phyloP scores from a whole-genome alignment of 345 rosid genomes.

The Melastoma malabathricum region DNA sequence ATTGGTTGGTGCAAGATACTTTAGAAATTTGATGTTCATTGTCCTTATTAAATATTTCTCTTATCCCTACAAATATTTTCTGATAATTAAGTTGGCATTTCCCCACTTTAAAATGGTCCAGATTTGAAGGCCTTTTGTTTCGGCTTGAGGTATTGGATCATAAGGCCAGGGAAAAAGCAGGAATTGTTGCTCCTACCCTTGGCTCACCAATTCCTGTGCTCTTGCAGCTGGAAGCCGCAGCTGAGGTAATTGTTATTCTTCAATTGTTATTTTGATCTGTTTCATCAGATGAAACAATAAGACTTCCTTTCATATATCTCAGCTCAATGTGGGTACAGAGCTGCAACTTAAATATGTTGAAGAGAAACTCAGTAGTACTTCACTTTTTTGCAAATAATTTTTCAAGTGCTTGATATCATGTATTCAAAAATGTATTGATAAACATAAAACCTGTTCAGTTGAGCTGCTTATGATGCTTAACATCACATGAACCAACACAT shows the following conservation, averaged over 20 bases:
- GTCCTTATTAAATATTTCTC: too few relatives aligned
- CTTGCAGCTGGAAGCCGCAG: constrained; percentile 72
- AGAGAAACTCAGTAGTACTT: too few relatives aligned
- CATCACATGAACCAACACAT: too few relatives aligned
- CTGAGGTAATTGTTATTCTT: constrained; percentile 36
- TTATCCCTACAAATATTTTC: not conserved
- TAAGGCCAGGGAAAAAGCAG: constrained; percentile 93
- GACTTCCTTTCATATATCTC: too few relatives aligned
- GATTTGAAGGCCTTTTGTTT: constrained; percentile 74
- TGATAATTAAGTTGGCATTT: not conserved
- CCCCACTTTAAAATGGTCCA: constrained; percentile 10
- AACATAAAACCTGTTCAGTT: too few relatives aligned
- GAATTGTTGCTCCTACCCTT: constrained; percentile 72
- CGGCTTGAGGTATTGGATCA: constrained; percentile 96
- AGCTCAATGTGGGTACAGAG: not conserved
- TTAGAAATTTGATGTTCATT: too few relatives aligned
- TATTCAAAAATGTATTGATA: too few relatives aligned
- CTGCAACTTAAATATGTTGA: too few relatives aligned
- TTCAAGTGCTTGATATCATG: too few relatives aligned
- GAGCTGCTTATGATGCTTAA: too few relatives aligned
- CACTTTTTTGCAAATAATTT: too few relatives aligned
- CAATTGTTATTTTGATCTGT: not conserved
- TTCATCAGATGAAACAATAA: not conserved
- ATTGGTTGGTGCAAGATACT: too few relatives aligned
- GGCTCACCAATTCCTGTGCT: constrained; percentile 75